These are phyloP conservation scores for Neodidymelliopsis sp. DNA, from an alignment of 2,329 filamentous ascomycete species.

Conservation along the genomic window DNA sequence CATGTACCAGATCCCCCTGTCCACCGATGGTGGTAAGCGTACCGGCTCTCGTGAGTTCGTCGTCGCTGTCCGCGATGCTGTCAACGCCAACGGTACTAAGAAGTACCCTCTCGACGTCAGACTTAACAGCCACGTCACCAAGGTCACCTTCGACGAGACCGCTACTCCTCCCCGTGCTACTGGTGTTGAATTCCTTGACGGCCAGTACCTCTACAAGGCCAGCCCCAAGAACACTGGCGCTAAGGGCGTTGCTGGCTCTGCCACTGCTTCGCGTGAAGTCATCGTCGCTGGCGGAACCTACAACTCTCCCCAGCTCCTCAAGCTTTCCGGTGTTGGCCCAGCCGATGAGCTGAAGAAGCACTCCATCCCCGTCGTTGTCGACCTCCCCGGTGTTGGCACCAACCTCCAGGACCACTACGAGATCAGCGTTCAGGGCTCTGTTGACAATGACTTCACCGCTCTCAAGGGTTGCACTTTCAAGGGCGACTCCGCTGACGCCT, in stretches of 20 bases:
- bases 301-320: slow-evolving; percentile 71
- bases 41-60: slow-evolving; percentile 65
- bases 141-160: slow-evolving; percentile 70
- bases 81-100: slow-evolving; percentile 59
- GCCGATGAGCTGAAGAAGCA: slow-evolving; percentile 59
- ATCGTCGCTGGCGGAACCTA: slow-evolving; percentile 60
- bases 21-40: slow-evolving; percentile 58
- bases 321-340: slow-evolving; percentile 67
- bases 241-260: slow-evolving; percentile 49
- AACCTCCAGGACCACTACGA: slow-evolving; percentile 71
- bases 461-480: slow-evolving; percentile 53
- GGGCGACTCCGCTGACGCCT: slow-evolving; percentile 53
- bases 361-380: slow-evolving; percentile 61
- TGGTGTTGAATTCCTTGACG: slow-evolving; percentile 54
- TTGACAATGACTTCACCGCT: slow-evolving; percentile 45
- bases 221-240: slow-evolving; percentile 45
- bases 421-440: slow-evolving; percentile 56
- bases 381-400: slow-evolving; percentile 69
- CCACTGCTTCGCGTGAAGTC: slow-evolving; percentile 41
- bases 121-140: slow-evolving; percentile 70
- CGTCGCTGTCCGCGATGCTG: slow-evolving; percentile 58
- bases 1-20: slow-evolving; percentile 66
- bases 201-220: slow-evolving; percentile 53
- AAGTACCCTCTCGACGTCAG: slow-evolving; percentile 65
- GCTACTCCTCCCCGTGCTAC: slow-evolving; percentile 60